Conservation (phyloP, 169 alveolate genomes). For the Plasmodium knowlesi region DNA sequence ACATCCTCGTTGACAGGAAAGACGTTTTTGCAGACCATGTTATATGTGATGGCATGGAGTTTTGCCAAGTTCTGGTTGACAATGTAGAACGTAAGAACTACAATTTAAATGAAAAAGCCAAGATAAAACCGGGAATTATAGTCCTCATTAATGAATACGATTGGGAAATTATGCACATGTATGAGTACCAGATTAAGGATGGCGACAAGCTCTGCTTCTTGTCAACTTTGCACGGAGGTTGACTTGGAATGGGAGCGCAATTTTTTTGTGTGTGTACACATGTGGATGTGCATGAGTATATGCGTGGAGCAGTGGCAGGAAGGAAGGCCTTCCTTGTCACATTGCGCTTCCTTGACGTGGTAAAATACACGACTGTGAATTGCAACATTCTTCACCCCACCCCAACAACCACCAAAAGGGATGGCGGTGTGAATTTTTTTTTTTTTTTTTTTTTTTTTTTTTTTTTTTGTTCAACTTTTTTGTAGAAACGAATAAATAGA, state of each 20-base stretch:
- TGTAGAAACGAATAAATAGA: not conserved
- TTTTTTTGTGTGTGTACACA: not conserved
- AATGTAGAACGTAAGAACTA: conserved; percentile 36
- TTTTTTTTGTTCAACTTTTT: not conserved
- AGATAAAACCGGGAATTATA: conserved; percentile 92
- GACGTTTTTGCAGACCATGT: conserved; percentile 80
- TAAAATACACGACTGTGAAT: not conserved
- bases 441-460: not conserved
- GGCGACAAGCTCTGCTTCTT: conserved; percentile 91
- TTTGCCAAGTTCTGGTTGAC: conserved; percentile 73
- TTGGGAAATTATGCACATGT: conserved; percentile 95
- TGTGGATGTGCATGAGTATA: not conserved
- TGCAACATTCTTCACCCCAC: not conserved
- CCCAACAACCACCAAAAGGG: not conserved
- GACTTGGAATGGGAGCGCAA: not conserved
- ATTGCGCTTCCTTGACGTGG: not conserved
- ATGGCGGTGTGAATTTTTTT: not conserved
- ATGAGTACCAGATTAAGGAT: conserved; percentile 83
- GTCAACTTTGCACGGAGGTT: conserved; percentile 98
- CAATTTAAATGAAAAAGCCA: conserved; percentile 75
- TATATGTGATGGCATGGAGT: conserved; percentile 3
- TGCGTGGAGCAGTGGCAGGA: not conserved
- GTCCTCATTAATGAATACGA: conserved; percentile 95
- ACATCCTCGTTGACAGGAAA: conserved; percentile 78
- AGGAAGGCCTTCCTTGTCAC: not conserved